Conservation (phyloP, 768 basidiomycete genomes). For the Crucibulum laeve region DNA sequence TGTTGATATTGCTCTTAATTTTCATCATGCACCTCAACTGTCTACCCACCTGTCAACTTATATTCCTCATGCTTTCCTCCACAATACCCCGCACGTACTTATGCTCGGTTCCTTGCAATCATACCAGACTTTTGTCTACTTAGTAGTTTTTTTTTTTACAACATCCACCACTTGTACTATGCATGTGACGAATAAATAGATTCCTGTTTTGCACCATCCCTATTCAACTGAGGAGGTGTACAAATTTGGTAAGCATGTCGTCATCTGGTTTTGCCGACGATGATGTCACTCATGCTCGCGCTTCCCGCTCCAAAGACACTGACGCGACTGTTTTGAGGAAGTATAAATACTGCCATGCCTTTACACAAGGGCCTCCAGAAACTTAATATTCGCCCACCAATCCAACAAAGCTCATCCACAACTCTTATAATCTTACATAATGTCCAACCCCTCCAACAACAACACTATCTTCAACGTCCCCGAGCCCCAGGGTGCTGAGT, state of each 20-base stretch:
- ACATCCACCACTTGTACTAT: background rate
- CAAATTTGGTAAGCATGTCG: background rate
- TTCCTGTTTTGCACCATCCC: background rate
- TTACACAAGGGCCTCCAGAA: too few relatives aligned
- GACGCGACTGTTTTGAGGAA: background rate
- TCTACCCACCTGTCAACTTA: constrained; percentile 3
- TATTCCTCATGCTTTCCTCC: background rate
- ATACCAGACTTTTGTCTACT: background rate
- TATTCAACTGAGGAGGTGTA: background rate
- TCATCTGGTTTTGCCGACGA: constrained; percentile 1
- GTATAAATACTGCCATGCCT: too few relatives aligned
- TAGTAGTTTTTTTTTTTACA: background rate
- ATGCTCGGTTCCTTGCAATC: background rate
- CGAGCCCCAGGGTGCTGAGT: constrained; percentile 30
- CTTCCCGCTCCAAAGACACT: constrained; percentile 2
- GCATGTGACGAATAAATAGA: background rate
- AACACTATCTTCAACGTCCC: constrained; percentile 33
- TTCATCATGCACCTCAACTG: constrained; percentile 4
- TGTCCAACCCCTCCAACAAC: background rate
- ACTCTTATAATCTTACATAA: background rate
- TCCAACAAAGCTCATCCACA: background rate
- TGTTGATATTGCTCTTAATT: constrained; percentile 6
- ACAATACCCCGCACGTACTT: background rate
- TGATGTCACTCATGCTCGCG: constrained; percentile 3
- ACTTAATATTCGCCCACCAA: background rate